phyloP scores from a whole-genome alignment of 1,139 yeast genomes.

The Hanseniaspora uvarum region DNA sequence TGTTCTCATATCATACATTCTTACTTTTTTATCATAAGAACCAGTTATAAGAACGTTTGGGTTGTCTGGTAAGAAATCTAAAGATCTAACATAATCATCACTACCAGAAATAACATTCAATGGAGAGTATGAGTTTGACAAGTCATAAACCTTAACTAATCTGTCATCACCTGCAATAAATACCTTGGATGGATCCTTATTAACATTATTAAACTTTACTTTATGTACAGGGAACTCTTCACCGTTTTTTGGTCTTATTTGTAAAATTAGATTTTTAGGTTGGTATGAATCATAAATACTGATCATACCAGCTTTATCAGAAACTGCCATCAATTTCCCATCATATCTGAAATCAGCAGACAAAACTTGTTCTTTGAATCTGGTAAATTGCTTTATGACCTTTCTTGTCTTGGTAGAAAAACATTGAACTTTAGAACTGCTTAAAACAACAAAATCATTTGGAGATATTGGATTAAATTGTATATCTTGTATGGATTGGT shows the following conservation, averaged over 20 bases:
- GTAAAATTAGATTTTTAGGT: constrained; percentile 69
- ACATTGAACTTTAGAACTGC: constrained; percentile 83
- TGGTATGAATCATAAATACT: constrained; percentile 71
- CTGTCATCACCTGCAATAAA: constrained; percentile 90
- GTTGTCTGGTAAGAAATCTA: constrained; percentile 55
- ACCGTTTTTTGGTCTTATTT: constrained; percentile 59
- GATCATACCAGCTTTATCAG: constrained; percentile 80
- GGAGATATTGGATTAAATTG: constrained; percentile 80
- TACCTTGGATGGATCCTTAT: constrained; percentile 49
- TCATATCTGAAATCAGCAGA: constrained; percentile 41
- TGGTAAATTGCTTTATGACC: constrained; percentile 74
- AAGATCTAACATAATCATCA: constrained; percentile 79
- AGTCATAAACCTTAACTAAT: constrained; percentile 76
- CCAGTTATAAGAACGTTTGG: constrained; percentile 76
- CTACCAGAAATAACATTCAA: constrained; percentile 63
- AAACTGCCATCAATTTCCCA: constrained; percentile 82
- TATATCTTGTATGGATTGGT: constrained; percentile 79
- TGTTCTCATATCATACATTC: constrained; percentile 73
- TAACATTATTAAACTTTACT: constrained; percentile 77
- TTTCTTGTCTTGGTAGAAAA: constrained; percentile 89
- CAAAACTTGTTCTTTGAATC: constrained; percentile 86
- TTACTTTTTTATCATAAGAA: constrained; percentile 77
- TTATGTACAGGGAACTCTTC: constrained; percentile 71
- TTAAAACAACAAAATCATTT: constrained; percentile 78
- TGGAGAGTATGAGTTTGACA: constrained; percentile 62